Evolutionary conservation across 208 protist genomes (phyloP).

Genomic region (Leishmania amazonensis): DNA sequence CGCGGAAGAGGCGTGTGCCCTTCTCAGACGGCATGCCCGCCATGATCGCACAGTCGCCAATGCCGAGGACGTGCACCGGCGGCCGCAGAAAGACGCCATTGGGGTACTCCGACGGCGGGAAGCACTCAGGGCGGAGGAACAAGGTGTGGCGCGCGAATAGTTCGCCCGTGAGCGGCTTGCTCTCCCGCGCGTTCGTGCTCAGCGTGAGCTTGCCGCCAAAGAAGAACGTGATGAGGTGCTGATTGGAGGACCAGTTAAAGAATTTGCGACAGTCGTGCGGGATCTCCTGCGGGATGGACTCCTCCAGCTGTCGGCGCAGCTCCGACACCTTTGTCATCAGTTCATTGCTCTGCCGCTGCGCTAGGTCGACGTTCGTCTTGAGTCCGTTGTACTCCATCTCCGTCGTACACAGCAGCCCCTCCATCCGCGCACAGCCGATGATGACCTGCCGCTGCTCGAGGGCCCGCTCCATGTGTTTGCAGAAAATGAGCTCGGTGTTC

Average conservation of each 20-base stretch:
- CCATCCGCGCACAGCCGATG: conserved; percentile 87
- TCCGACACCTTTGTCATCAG: conserved; percentile 72
- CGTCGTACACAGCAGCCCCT: conserved; percentile 89
- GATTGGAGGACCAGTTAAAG: conserved; percentile 94
- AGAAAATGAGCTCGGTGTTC: conserved; percentile 93
- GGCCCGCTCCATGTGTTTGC: conserved; percentile 88
- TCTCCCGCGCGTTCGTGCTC: conserved; percentile 83
- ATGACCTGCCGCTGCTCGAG: conserved; percentile 81
- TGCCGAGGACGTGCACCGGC: conserved; percentile 78
- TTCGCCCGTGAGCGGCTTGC: conserved; percentile 79
- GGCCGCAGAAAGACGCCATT: conserved; percentile 89
- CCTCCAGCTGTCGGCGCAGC: conserved; percentile 64
- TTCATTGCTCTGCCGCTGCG: conserved; percentile 77
- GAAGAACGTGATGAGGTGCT: conserved; percentile 87
- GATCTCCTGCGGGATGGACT: conserved; percentile 82
- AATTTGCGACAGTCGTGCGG: conserved; percentile 84
- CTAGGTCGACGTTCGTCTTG: conserved; percentile 89
- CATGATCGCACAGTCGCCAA: conserved; percentile 85
- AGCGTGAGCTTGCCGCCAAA: conserved; percentile 92
- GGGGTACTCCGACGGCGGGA: conserved; percentile 54
- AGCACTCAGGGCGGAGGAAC: conserved; percentile 47
- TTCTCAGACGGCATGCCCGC: conserved; percentile 73
- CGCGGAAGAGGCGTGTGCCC: conserved; percentile 85
- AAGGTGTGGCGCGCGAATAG: conserved; percentile 83
- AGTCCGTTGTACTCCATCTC: conserved; percentile 95